Conservation (phyloP, 148 eudicot genomes). For the Nepenthes gracilis region DNA sequence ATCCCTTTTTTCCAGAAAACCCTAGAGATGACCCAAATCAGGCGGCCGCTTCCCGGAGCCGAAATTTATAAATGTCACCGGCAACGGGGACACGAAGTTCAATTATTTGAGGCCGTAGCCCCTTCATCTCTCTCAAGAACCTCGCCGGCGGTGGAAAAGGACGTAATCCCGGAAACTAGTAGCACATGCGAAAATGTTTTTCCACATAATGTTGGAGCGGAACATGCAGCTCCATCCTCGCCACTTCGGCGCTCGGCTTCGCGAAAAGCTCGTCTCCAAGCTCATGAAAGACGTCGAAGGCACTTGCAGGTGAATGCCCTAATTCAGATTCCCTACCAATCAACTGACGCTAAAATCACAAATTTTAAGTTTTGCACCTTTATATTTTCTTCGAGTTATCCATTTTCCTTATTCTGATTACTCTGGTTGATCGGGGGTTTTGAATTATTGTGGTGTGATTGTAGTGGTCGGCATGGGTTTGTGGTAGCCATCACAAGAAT, state of each 20-base stretch:
- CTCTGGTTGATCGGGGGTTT: conserved; percentile 1
- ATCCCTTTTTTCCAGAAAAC: too few species aligned
- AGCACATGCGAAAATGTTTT: conserved; percentile 39
- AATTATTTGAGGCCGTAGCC: too few species aligned
- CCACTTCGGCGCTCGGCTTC: conserved; percentile 82
- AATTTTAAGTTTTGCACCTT: background rate
- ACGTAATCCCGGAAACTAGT: too few species aligned
- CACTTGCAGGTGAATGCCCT: conserved; percentile 64
- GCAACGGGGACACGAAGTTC: too few species aligned
- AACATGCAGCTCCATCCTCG: conserved; percentile 95
- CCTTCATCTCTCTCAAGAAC: too few species aligned
- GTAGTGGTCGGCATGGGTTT: conserved; percentile 89
- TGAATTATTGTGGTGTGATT: background rate
- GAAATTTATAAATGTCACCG: too few species aligned
- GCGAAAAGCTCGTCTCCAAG: conserved; percentile 75
- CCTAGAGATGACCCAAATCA: too few species aligned
- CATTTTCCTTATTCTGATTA: background rate
- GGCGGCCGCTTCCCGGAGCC: too few species aligned
- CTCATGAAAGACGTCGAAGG: conserved; percentile 94
- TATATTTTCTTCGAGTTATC: background rate
- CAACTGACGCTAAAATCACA: background rate
- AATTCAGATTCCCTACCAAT: background rate
- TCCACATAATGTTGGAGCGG: conserved; percentile 82
- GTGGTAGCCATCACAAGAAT: conserved; percentile 88
- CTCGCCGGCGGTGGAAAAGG: too few species aligned